A percentile compares a stretch with the other conserved stretches of the same genome.
Conservation (phyloP, 331 rosid species). For the Cydonia oblonga region DNA sequence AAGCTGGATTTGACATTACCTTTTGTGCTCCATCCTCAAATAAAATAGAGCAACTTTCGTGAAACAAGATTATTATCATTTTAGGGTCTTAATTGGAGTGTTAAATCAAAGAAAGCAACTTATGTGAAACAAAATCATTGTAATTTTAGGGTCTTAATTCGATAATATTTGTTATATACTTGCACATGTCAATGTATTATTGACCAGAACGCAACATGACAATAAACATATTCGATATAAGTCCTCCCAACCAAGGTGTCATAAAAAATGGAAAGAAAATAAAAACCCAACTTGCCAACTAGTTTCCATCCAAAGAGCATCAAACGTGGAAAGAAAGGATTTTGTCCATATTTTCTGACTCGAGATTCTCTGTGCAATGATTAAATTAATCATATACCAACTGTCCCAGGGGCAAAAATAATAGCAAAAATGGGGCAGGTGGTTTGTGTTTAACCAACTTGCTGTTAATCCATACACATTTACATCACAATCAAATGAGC, state of each 20-base stretch:
- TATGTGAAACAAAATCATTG: too few species aligned
- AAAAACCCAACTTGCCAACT: background rate
- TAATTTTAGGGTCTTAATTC: background rate
- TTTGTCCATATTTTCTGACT: background rate
- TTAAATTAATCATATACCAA: conserved; percentile 23
- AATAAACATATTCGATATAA: too few species aligned
- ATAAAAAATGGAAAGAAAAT: background rate
- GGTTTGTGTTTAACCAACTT: conserved; percentile 1
- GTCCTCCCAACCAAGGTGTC: background rate
- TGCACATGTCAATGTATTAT: background rate
- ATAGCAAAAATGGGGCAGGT: conserved; percentile 31
- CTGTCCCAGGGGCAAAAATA: conserved; percentile 19
- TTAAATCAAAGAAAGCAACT: too few species aligned
- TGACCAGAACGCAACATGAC: background rate
- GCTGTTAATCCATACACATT: conserved; percentile 1
- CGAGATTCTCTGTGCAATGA: conserved; percentile 1
- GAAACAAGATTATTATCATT: too few species aligned
- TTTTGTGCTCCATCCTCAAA: background rate
- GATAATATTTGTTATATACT: too few species aligned
- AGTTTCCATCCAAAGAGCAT: background rate
- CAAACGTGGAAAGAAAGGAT: background rate
- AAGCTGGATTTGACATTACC: background rate
- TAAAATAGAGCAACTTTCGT: too few species aligned
- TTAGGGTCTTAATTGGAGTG: too few species aligned
- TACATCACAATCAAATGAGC: conserved; percentile 5